Evolutionary conservation across 306 rosid species (phyloP), one percentile per base, ranked within the genome.

Genomic region (Dalbergia cultrata): DNA sequence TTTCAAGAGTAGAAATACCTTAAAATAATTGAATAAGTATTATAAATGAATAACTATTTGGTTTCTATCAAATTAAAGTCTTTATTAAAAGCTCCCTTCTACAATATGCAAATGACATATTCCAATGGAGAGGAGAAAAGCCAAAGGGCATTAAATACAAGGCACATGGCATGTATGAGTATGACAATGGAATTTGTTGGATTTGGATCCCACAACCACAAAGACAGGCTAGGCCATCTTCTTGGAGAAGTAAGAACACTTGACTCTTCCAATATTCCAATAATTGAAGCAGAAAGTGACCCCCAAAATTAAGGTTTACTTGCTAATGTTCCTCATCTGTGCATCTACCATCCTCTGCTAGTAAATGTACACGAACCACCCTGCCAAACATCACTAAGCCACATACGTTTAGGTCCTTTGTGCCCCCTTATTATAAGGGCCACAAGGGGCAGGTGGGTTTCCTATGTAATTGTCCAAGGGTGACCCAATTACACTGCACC

Each of bases 161-260:
- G 56, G 86, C 84, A 84, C 87, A 69, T 79, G 87, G 78, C 13
- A 5, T 80, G 84, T 54, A 54, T 65, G 49, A 64, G 70, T 74
- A 18, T 63, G 74, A 69, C 58, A 63, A 70, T 43, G 73, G 52
- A 54, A 54, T 62, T 76, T 41, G 75, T 82, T 77, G 34, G 67
- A 19, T 56, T 56, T 31, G 75, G 72, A 82, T 54, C 71, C 70
- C 82, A 74, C 86, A 74, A 57, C 68, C 82, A 63, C 71, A 80
- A 10, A 47, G 72, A 67, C 58, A 75, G 66, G 19, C 60, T 56
- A 33, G 43, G 19, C 31, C 74, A 80, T 35, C 71, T 26, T 54
- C 44, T 45, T 67, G 6, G 45, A 57, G 4, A 68, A 78, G 50
- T 44, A n/a, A 0, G 60, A 67, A 57, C 62, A 41, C 43, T 80